Evolutionary conservation across 2,329 filamentous ascomycete genomes (phyloP), one percentile per base, ranked within the genome.

Genomic region (Aspergillus phoenicis): DNA sequence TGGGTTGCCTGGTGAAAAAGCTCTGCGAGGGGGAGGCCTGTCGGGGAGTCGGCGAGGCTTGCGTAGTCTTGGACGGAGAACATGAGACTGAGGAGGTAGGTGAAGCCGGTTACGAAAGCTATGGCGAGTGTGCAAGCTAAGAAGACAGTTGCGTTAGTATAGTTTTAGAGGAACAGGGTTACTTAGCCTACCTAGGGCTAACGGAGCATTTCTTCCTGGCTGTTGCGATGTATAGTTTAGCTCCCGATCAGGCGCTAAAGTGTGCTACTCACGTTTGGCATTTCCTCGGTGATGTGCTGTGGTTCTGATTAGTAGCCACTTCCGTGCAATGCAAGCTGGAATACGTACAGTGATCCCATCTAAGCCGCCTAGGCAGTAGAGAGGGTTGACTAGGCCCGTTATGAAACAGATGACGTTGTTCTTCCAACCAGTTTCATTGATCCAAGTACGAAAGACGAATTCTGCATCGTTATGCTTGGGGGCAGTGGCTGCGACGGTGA

Each of bases 11-110:
- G 85, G 15, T 70, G 80, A 71, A 89, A 91, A 55, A 91, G 85
- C 52, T 87, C 85, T 7, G 87, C 85, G n/a, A 91, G 83, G 0
- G 89, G 88, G 58, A 87, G 87, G 1, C 82, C 73, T 3, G 72
- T 75, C 4, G 61, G 64, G 2, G 70, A 70, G 48, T 67, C 62
- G 13, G 78, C 73, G 0, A 85, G 73, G 1, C 74, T 75, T 43
- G 75, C 68, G 53, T 82, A 82, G 65, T 83, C 78, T 49, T 81
- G 80, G 51, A 84, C 79, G 1, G 77, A 81, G 66, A 83, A 85
- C 77, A 85, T 84, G 53, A 85, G 78, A 7, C 77, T 75, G 28
- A 85, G 75, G 2, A 83, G 73, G 65, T 83, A 84, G n/a, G 77
- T 74, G 11, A 84, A 66, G 4, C 80, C 80, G 0, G 82, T 85